Base-by-base conservation (phyloP, 2,329 filamentous ascomycete species). In the Aureobasidium sp. region DNA sequence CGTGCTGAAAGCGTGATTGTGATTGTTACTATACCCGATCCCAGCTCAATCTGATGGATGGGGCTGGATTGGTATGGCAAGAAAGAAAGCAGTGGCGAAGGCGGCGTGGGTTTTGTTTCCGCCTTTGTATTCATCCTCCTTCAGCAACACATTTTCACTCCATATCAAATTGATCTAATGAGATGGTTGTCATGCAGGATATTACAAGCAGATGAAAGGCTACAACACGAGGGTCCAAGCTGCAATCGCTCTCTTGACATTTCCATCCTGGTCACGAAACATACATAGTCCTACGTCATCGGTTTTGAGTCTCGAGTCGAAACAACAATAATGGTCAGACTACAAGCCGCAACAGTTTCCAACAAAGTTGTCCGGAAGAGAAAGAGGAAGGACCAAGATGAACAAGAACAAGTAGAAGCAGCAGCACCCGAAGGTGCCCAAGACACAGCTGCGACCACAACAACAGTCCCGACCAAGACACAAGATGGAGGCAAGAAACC, bases 401-500 rank as follows among this genome's bases (percentile, higher is more conserved):
- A 25, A 47, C 22, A n/a, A 12, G 12, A 4, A 19, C 19, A 53
- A 24, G 55, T 54, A 50, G 41, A 57, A 57, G 30, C 54, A 45
- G 40, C 57, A 55, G 48, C 62, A 21, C 54, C 53, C 22, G 40
- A 48, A n/a, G 38, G 39, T 19, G n/a, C 10, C 25, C 37, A 53
- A 45, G 56, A 55, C 12, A 42, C 35, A 41, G 30, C 53, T 11
- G 22, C 41, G 17, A 67, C 67, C 3, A 76, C 70, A 3, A 72
- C 70, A 1, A 74, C 66, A 17, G 64, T 81, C 14, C 74, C 76
- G 3, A 81, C 79, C 1, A 83, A 81, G 63, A 75, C 71, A 22
- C 70, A 77, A 42, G 78, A 82, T 71, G 78, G 78, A 38, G 76
- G 76, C 22, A 73, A 75, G 60, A 74, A 79, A 58, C 73, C 76